These are phyloP conservation scores for Solanum appendiculatum DNA, from an alignment of 257 asterid species.

Conservation along the genomic window DNA sequence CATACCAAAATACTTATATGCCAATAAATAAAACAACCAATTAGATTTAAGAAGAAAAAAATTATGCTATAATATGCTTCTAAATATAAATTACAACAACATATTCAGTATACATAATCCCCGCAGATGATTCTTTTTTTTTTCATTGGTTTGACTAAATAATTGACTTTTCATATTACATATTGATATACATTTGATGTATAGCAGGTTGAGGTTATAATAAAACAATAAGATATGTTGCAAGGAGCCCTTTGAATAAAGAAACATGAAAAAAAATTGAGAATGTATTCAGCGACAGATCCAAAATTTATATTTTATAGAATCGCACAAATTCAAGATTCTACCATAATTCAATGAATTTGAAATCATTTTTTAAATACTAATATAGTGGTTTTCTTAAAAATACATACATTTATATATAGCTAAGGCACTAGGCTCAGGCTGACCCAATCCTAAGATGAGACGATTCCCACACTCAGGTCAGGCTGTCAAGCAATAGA, in stretches of 20 bases:
- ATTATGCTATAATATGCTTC: background rate
- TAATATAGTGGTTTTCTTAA: background rate
- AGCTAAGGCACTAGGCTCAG: too few relatives aligned
- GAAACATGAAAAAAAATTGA: background rate
- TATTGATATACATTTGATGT: background rate
- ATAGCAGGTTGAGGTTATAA: background rate
- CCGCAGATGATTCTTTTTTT: background rate
- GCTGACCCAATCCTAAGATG: background rate
- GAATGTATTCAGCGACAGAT: background rate
- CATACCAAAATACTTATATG: slow-evolving; percentile 38
- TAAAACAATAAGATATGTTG: background rate
- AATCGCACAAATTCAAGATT: background rate
- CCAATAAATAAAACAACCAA: background rate
- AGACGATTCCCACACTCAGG: background rate
- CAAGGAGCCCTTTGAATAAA: background rate
- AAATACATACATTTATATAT: too few relatives aligned
- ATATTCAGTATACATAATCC: background rate
- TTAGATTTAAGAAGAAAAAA: background rate
- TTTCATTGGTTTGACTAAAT: background rate
- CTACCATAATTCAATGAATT: background rate
- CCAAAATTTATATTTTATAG: background rate
- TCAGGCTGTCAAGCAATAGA: too few relatives aligned
- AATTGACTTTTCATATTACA: background rate
- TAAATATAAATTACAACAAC: background rate
- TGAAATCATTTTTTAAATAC: background rate